These are phyloP conservation scores for Penicillium desertorum DNA, from an alignment of 495 filamentous ascomycete species.

Conservation along the genomic window DNA sequence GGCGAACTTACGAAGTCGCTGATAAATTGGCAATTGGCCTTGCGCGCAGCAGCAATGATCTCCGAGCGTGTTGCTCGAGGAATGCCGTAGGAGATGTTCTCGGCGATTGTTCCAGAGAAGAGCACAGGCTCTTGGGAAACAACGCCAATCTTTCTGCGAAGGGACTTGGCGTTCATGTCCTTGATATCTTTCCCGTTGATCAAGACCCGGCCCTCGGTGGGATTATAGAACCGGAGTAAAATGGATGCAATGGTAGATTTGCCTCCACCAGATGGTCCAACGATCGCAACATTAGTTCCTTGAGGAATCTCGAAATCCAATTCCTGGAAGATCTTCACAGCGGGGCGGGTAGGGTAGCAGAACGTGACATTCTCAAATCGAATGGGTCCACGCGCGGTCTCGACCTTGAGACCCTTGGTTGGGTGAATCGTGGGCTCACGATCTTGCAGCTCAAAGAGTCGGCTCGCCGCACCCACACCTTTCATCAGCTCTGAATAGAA, in stretches of 20 bases:
- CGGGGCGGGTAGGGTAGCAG: constrained; percentile 86
- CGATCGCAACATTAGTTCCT: constrained; percentile 92
- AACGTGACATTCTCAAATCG: constrained; percentile 82
- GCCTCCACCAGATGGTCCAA: constrained; percentile 90
- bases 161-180: constrained; percentile 86
- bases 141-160: constrained; percentile 92
- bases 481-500: constrained; percentile 99
- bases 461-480: constrained; percentile 90
- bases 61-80: constrained; percentile 75
- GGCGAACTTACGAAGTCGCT: constrained; percentile 71
- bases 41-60: constrained; percentile 81
- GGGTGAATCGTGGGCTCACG: constrained; percentile 81
- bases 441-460: constrained; percentile 94
- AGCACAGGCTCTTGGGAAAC: constrained; percentile 95
- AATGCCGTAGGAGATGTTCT: constrained; percentile 94
- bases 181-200: constrained; percentile 85
- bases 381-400: constrained; percentile 81
- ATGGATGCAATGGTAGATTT: constrained; percentile 92
- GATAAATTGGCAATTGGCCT: constrained; percentile 97
- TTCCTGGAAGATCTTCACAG: constrained; percentile 84
- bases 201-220: constrained; percentile 70
- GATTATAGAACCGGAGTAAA: constrained; percentile 86
- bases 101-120: constrained; percentile 92
- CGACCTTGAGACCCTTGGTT: constrained; percentile 74
- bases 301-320: constrained; percentile 88